Base-by-base conservation (phyloP, 441 rosid species). In the Capsella rubella region DNA sequence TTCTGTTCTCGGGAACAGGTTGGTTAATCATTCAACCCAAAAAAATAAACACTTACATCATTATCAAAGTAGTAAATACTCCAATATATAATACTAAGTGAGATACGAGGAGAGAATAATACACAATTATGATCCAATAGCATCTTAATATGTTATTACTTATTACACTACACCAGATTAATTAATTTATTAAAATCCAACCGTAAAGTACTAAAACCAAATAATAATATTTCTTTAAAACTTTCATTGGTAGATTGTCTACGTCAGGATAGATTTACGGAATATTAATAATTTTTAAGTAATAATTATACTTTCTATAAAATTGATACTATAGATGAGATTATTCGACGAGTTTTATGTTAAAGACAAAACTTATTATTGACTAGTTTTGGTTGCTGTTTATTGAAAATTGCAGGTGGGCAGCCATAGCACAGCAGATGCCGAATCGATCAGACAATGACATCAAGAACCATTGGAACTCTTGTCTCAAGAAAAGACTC, bases 401-500 rank as follows among this genome's bases (percentile, higher is more conserved):
- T 5, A 32, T 16, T 14, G 49, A 66, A 21, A 35, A 9, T 31
- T 46, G 55, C 5, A 72, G 83, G 54, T 78, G 82, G 84, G 75
- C 82, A 54, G 37, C 55, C 27, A 74, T 74, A 71, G 71, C 80
- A 3, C 57, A 72, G 64, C 75, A 39, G 15, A 77, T 93, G 29
- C 90, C 94, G 0, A 93, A 91, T 70, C 85, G 97, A 83, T 88
- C 98, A 6, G 98, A 91, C 80, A 93, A 89, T 63, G 98, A 93
- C 76, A 93, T 93, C 64, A 93, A 93, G 78, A 93, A 93, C 67
- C 97, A 89, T 47, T 93, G 98, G 98, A 89, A 93, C 58, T 90
- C 95, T 11, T 94, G 90, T 79, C 89, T 93, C 71, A 93, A 88
- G 84, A 93, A 93, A 79, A 87, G 92, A 79, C 87, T 93, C 9